Evolutionary conservation across 2,329 filamentous ascomycete genomes (phyloP).

Genomic region (Zasmidium angulare): DNA sequence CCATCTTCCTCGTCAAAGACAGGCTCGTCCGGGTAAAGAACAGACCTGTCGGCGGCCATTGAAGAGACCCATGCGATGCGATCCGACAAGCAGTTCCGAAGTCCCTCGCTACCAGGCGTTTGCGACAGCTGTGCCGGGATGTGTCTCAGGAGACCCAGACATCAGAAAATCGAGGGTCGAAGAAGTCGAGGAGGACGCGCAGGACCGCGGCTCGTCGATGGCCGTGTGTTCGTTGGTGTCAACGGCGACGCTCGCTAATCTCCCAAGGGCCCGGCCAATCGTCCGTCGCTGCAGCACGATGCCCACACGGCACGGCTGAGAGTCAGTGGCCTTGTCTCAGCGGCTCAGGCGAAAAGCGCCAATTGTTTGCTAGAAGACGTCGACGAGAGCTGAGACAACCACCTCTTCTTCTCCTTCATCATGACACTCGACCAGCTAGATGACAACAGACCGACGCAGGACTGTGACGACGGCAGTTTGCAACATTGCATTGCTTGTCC

Average conservation of each 20-base stretch:
- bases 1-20: constrained; percentile 6
- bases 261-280: neutral
- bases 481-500: neutral
- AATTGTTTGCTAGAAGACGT: too few relatives aligned
- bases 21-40: constrained; percentile 2
- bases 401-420: neutral
- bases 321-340: neutral
- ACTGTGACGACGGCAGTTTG: neutral
- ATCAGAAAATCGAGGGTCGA: neutral
- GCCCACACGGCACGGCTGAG: neutral
- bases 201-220: neutral
- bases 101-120: neutral
- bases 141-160: neutral
- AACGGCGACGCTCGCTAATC: neutral
- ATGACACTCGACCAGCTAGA: too few relatives aligned
- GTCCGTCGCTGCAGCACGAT: neutral
- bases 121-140: neutral
- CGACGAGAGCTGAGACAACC: neutral
- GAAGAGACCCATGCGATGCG: neutral
- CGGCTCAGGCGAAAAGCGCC: too few relatives aligned
- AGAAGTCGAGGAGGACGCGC: neutral
- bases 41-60: neutral
- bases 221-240: neutral
- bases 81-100: neutral
- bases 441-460: neutral